Evolutionary conservation across 2,329 filamentous ascomycete species (phyloP).

Genomic region (Ophiocordyceps camponoti-saundersi): DNA sequence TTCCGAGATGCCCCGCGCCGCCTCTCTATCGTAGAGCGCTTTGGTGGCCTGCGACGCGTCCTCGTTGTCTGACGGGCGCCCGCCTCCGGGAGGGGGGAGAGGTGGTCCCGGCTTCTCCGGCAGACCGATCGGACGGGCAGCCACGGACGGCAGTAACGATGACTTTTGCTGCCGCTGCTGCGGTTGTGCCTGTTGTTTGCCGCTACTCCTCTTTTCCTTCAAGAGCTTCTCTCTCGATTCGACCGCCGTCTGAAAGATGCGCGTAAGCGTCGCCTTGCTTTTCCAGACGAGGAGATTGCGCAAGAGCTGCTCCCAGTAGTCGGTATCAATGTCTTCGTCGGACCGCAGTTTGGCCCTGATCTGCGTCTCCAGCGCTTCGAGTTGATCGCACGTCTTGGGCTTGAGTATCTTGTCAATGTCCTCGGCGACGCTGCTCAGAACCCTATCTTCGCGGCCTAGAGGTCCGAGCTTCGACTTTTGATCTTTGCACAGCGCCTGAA

Average conservation of each 20-base stretch:
- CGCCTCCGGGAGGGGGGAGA: not conserved
- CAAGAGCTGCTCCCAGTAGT: conserved; percentile 93
- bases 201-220: conserved; percentile 15
- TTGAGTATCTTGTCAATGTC: conserved; percentile 79
- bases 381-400: conserved; percentile 71
- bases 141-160: not conserved
- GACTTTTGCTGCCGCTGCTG: not conserved
- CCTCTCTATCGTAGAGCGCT: conserved; percentile 80
- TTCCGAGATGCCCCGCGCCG: conserved; percentile 77
- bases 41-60: conserved; percentile 79
- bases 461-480: conserved; percentile 48
- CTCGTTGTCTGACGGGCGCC: conserved; percentile 34
- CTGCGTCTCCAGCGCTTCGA: conserved; percentile 75
- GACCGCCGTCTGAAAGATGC: conserved; percentile 61
- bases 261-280: conserved; percentile 68
- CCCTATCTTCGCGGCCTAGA: conserved; percentile 48
- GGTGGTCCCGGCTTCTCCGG: no score
- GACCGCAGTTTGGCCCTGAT: conserved; percentile 74
- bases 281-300: conserved; percentile 79
- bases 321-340: conserved; percentile 83
- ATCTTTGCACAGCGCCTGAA: conserved; percentile 71
- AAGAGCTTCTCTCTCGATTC: conserved; percentile 51
- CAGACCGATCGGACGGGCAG: not conserved
- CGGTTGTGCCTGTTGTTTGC: not conserved
- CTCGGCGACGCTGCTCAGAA: conserved; percentile 63